Percentiles rank a stretch among this genome's conserved stretches.
Conservation (phyloP, 129 eudicot species). For the Arctium minus region DNA sequence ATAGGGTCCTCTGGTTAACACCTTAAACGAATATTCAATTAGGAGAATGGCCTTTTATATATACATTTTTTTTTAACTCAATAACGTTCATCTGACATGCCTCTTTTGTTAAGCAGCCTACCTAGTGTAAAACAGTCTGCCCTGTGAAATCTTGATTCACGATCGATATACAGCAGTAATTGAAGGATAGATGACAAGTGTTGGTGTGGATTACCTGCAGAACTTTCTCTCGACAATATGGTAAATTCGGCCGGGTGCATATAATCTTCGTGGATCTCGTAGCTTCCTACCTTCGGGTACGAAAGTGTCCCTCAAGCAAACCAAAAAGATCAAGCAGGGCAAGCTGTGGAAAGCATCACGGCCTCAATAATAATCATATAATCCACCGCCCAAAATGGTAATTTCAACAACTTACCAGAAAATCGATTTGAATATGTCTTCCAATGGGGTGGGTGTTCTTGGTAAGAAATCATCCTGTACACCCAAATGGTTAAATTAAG, state of each 20-base stretch:
- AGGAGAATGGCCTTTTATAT: too few relatives aligned
- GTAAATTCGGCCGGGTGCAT: constrained; percentile 91
- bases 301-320: constrained; percentile 89
- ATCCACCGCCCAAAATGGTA: constrained; percentile 9
- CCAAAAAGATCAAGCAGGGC: constrained; percentile 74
- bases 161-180: too few relatives aligned
- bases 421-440: constrained; percentile 78
- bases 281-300: constrained; percentile 78
- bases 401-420: constrained; percentile 53
- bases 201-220: constrained; percentile 52
- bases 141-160: too few relatives aligned
- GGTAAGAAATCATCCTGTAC: constrained; percentile 93
- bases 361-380: constrained; percentile 30
- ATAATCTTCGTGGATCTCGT: constrained; percentile 83
- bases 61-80: too few relatives aligned
- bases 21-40: too few relatives aligned
- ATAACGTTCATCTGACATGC: too few relatives aligned
- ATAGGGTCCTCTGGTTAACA: too few relatives aligned
- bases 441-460: constrained; percentile 85
- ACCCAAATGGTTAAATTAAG: not conserved
- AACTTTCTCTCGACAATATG: constrained; percentile 85
- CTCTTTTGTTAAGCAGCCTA: too few relatives aligned
- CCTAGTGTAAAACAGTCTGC: too few relatives aligned
- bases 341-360: constrained; percentile 62
- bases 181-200: not conserved